Conservation (phyloP, 164 flowering plant species). For the Paratinospora sagittata region DNA sequence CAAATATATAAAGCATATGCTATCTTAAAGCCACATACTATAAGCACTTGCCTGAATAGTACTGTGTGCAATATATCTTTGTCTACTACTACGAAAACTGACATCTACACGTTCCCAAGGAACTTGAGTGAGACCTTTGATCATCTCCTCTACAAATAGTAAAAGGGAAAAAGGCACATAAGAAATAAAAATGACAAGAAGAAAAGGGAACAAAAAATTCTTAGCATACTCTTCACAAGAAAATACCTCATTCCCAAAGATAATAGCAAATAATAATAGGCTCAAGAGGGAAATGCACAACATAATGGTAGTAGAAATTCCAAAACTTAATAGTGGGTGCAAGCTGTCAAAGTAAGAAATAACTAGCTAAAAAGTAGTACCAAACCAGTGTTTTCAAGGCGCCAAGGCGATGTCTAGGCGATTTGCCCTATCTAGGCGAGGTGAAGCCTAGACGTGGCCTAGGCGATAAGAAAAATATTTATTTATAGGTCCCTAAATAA, state of each 20-base stretch:
- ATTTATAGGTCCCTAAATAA: no score
- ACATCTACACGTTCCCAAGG: constrained; percentile 96
- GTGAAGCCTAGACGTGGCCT: no score
- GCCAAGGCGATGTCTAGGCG: no score
- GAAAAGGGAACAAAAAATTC: background rate
- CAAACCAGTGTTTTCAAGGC: no score
- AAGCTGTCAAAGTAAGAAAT: no score
- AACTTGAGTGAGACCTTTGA: constrained; percentile 75
- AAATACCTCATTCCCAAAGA: background rate
- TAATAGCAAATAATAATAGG: background rate
- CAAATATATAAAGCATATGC: background rate
- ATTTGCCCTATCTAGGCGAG: no score
- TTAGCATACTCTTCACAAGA: background rate
- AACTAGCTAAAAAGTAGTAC: no score
- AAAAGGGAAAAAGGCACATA: constrained; percentile 2
- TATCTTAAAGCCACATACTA: background rate
- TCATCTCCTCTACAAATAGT: constrained; percentile 69
- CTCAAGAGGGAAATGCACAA: background rate
- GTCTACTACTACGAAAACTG: constrained; percentile 70
- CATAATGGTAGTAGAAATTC: background rate
- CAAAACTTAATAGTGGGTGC: no score
- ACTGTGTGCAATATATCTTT: constrained; percentile 74
- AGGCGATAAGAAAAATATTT: no score
- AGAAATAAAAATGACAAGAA: background rate
- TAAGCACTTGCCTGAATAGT: constrained; percentile 73